phyloP scores from a whole-genome alignment of 257 asterid genomes.

The Solanum clarkiae region DNA sequence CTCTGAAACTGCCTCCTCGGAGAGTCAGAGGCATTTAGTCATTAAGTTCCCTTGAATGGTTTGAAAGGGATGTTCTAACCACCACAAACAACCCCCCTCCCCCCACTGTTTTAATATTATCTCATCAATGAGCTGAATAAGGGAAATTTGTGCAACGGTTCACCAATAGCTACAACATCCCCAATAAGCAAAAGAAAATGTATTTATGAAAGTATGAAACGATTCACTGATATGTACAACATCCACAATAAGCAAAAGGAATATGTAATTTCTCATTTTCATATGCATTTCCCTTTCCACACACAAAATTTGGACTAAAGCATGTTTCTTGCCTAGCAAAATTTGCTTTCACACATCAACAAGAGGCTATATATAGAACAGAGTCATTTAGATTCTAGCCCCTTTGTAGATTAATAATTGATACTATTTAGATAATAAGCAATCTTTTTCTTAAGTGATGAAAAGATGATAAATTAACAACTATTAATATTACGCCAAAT shows the following conservation, averaged over 20 bases:
- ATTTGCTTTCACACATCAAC: background rate
- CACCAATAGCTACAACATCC: background rate
- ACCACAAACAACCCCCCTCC: no score
- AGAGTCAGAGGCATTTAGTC: background rate
- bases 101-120: no score
- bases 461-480: background rate
- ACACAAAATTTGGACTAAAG: background rate
- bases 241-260: background rate
- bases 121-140: background rate
- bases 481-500: background rate
- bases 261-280: background rate
- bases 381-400: background rate
- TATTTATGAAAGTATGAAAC: background rate
- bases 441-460: background rate
- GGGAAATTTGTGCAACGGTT: background rate
- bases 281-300: background rate
- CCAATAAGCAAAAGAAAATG: background rate
- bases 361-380: background rate
- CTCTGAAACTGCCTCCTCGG: background rate
- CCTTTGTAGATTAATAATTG: background rate
- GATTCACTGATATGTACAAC: background rate
- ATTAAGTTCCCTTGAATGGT: no score
- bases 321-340: background rate
- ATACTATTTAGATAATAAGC: background rate
- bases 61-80: no score